Conservation (phyloP, 2,329 filamentous ascomycete genomes). For the Byssoonygena ceratinophila region DNA sequence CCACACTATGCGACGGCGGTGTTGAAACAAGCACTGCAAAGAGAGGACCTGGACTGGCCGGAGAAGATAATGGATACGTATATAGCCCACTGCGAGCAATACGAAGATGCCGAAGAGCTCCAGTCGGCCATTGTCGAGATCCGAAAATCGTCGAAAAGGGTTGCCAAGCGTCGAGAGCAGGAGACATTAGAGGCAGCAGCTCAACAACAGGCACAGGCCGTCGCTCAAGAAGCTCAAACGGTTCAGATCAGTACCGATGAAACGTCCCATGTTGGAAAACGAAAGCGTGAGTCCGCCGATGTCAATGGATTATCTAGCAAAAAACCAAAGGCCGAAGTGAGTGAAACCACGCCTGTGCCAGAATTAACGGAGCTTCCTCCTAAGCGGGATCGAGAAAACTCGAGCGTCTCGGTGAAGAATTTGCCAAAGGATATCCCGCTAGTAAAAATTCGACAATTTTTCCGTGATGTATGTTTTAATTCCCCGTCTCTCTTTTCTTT, state of each 20-base stretch:
- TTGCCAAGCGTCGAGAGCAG: slow-evolving; percentile 53
- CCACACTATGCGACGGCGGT: slow-evolving; percentile 66
- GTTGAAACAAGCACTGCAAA: slow-evolving; percentile 57
- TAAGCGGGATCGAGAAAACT: slow-evolving; percentile 83
- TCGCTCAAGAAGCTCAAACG: slow-evolving; percentile 3
- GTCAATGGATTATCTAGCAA: slow-evolving; percentile 51
- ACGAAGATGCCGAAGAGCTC: slow-evolving; percentile 67
- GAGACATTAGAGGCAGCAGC: slow-evolving; percentile 53
- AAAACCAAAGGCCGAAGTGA: slow-evolving; percentile 48
- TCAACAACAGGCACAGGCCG: slow-evolving; percentile 20
- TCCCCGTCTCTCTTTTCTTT: background rate
- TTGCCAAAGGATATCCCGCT: slow-evolving; percentile 60
- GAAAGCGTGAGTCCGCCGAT: slow-evolving; percentile 46
- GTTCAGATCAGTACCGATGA: slow-evolving; percentile 21
- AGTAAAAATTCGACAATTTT: slow-evolving; percentile 73
- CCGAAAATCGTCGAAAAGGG: slow-evolving; percentile 54
- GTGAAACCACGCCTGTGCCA: slow-evolving; percentile 23
- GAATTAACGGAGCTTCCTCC: slow-evolving; percentile 28
- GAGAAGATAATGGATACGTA: slow-evolving; percentile 41
- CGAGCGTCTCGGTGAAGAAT: slow-evolving; percentile 69
- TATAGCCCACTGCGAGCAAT: slow-evolving; percentile 62
- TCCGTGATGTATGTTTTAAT: slow-evolving; percentile 52
- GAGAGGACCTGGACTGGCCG: slow-evolving; percentile 41
- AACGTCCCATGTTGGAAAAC: slow-evolving; percentile 44
- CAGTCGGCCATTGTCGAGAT: slow-evolving; percentile 63